Conservation (phyloP, 768 basidiomycete genomes). For the Termitomyces sp. region DNA sequence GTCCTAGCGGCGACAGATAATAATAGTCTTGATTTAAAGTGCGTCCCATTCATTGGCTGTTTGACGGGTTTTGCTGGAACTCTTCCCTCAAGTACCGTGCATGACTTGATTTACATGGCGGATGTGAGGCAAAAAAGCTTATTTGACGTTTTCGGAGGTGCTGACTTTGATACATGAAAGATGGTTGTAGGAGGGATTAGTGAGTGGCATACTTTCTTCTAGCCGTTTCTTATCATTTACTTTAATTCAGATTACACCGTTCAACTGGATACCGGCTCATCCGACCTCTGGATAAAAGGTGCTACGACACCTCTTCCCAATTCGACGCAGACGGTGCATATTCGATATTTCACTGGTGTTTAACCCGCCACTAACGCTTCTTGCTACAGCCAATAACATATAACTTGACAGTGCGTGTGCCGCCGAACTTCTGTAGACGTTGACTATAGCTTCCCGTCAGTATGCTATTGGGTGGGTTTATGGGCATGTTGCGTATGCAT, state of each 20-base stretch:
- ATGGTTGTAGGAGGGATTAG: slow-evolving; percentile 63
- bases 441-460: slow-evolving; percentile 32
- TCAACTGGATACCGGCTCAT: slow-evolving; percentile 85
- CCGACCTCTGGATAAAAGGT: slow-evolving; percentile 73
- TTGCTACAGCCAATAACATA: slow-evolving; percentile 39
- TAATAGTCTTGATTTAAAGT: slow-evolving; percentile 47
- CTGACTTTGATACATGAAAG: slow-evolving; percentile 33
- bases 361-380: slow-evolving; percentile 3
- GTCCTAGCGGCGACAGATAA: slow-evolving; percentile 30
- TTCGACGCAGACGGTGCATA: slow-evolving; percentile 47
- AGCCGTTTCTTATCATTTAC: neutral
- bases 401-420: slow-evolving; percentile 60
- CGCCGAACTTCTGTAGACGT: neutral
- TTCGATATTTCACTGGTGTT: slow-evolving; percentile 2
- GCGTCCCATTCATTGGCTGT: slow-evolving; percentile 15
- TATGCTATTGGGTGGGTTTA: slow-evolving; percentile 82
- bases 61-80: neutral
- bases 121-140: slow-evolving; percentile 49
- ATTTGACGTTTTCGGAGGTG: neutral
- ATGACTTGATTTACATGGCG: slow-evolving; percentile 77
- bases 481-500: slow-evolving; percentile 61
- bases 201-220: slow-evolving; percentile 24
- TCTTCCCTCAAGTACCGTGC: slow-evolving; percentile 50
- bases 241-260: slow-evolving; percentile 57
- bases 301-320: slow-evolving; percentile 46